A percentile compares a stretch with the other conserved stretches of the same genome.
Evolutionary conservation across 176 grass and related monocot species (phyloP).

Genomic region (Coix lacrymajobi): DNA sequence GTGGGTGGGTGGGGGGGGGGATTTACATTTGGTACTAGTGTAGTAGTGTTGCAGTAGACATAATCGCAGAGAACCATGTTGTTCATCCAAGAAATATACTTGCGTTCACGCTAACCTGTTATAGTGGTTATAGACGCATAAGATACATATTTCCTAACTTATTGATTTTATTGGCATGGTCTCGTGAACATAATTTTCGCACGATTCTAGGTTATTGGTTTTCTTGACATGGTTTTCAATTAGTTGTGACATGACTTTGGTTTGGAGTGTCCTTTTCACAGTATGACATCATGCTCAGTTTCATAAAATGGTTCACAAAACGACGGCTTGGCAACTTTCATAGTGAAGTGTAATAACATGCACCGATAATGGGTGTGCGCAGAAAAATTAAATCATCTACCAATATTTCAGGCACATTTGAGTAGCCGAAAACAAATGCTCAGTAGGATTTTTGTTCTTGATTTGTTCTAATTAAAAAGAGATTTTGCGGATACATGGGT

Average conservation of each 20-base stretch:
- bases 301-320: background rate
- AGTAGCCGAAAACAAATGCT: background rate
- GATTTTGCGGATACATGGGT: no score
- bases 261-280: background rate
- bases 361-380: background rate
- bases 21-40: background rate
- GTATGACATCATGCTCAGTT: background rate
- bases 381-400: background rate
- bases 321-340: background rate
- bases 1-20: no score
- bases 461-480: background rate
- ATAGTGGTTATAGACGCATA: background rate
- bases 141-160: background rate
- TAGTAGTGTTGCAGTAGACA: background rate
- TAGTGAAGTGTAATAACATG: background rate
- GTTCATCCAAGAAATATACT: background rate
- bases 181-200: background rate
- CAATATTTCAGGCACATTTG: background rate
- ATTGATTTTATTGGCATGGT: no score
- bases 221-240: background rate
- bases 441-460: background rate
- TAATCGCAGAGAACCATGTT: background rate
- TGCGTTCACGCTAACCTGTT: background rate
- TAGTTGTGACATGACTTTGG: background rate
- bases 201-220: background rate